Evolutionary conservation across 1,139 yeast species (phyloP).

Genomic region (Candida tunisiensis): DNA sequence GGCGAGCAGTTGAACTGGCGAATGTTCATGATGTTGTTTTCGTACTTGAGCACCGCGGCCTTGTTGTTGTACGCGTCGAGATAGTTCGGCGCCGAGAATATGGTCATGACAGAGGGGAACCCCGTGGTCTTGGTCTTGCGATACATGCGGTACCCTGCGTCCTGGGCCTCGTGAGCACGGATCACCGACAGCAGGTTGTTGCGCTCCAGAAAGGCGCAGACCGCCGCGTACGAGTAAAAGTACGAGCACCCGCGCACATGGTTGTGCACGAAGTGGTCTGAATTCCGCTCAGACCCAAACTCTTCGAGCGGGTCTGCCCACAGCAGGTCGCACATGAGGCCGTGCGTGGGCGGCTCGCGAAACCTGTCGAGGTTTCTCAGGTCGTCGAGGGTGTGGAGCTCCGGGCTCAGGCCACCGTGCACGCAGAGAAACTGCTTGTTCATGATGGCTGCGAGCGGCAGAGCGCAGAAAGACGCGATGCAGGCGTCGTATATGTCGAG

Average conservation of each 20-base stretch:
- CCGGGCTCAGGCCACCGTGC: conserved; percentile 95
- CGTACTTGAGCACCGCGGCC: conserved; percentile 87
- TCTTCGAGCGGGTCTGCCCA: conserved; percentile 95
- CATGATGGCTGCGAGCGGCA: conserved; percentile 90
- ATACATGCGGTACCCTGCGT: conserved; percentile 93
- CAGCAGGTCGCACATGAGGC: conserved; percentile 84
- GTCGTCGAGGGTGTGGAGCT: conserved; percentile 55
- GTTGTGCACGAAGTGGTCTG: conserved; percentile 45
- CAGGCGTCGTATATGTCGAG: conserved; percentile 53
- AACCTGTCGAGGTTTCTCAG: conserved; percentile 58
- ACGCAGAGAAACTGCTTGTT: conserved; percentile 91
- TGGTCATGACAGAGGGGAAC: conserved; percentile 83
- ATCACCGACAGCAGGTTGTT: conserved; percentile 72
- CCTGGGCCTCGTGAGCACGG: conserved; percentile 97
- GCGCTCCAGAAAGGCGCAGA: conserved; percentile 62
- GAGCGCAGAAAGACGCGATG: conserved; percentile 64
- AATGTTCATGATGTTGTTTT: conserved; percentile 83
- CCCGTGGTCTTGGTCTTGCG: conserved; percentile 73
- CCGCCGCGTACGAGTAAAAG: conserved; percentile 74
- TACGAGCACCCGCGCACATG: conserved; percentile 86
- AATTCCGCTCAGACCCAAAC: conserved; percentile 56
- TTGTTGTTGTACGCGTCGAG: conserved; percentile 86
- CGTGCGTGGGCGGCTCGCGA: conserved; percentile 86
- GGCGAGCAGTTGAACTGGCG: conserved; percentile 88
- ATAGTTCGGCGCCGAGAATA: conserved; percentile 94